Conservation (phyloP, 2,329 filamentous ascomycete genomes). For the Colletotrichum sp. region DNA sequence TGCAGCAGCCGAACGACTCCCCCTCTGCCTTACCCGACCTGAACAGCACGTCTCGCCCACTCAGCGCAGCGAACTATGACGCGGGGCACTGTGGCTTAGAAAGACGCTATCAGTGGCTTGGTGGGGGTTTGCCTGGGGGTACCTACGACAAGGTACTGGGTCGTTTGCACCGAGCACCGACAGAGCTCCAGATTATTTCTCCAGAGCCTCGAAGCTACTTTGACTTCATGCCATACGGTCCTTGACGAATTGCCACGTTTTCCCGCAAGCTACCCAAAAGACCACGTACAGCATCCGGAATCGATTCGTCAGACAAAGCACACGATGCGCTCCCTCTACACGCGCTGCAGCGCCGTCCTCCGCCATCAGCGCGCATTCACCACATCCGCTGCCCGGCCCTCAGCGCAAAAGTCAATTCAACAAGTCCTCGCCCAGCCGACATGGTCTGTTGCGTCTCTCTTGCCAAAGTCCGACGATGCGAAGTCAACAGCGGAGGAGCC, state of each 20-base stretch:
- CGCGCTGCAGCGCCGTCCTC: not conserved
- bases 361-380: constrained; percentile 8
- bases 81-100: constrained; percentile 18
- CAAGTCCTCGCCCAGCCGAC: constrained; percentile 72
- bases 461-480: constrained; percentile 40
- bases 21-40: not conserved
- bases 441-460: constrained; percentile 83
- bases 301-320: not conserved
- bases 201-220: not conserved
- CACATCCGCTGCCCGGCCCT: constrained; percentile 1
- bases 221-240: not conserved
- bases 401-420: constrained; percentile 23
- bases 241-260: not conserved
- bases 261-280: not conserved
- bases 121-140: not conserved
- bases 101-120: not conserved
- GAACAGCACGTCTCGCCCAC: not conserved
- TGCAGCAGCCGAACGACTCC: constrained; percentile 7
- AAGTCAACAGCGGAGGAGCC: constrained; percentile 34
- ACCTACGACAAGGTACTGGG: not conserved
- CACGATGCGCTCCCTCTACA: constrained; percentile 2
- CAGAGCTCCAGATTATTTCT: constrained; percentile 4
- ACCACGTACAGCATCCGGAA: not conserved
- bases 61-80: constrained; percentile 4
- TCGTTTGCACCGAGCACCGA: not conserved